Conservation (phyloP, 495 filamentous ascomycete species). For the Bryoglossum gracile region DNA sequence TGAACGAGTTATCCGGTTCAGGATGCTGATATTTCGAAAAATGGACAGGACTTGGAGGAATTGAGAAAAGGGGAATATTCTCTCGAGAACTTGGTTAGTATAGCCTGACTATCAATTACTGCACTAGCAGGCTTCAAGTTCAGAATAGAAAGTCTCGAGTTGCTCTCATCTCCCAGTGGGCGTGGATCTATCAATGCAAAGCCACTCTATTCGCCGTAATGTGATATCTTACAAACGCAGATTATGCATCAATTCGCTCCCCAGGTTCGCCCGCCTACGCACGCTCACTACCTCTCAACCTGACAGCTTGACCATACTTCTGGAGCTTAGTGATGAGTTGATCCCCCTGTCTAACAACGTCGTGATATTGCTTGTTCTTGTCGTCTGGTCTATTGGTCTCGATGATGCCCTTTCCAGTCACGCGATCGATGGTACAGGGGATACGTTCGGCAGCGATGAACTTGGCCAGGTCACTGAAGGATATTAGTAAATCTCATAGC, state of each 20-base stretch:
- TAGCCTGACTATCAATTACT: no score
- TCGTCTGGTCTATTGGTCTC: slow-evolving; percentile 96
- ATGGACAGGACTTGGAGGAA: no score
- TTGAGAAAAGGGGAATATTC: no score
- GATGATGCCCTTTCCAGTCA: slow-evolving; percentile 80
- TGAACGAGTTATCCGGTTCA: no score
- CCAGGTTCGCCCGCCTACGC: slow-evolving; percentile 33
- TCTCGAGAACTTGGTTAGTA: no score
- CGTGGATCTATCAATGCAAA: slow-evolving; percentile 3
- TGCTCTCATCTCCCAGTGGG: no score
- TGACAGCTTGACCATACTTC: slow-evolving; percentile 95
- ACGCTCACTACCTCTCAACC: slow-evolving; percentile 89
- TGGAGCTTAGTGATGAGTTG: slow-evolving; percentile 96
- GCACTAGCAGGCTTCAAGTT: no score
- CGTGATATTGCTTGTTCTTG: slow-evolving; percentile 98
- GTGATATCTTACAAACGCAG: slow-evolving; percentile 21
- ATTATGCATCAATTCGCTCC: not conserved
- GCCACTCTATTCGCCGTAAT: slow-evolving; percentile 14
- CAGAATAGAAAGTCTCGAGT: no score
- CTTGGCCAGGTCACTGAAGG: slow-evolving; percentile 78
- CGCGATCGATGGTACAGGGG: slow-evolving; percentile 93
- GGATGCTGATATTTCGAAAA: no score
- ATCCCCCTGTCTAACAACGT: slow-evolving; percentile 95
- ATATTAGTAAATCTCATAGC: slow-evolving; percentile 15
- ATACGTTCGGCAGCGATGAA: slow-evolving; percentile 95